phyloP scores from a whole-genome alignment of 176 grass and related monocot species.

The Metroxylon sagu region DNA sequence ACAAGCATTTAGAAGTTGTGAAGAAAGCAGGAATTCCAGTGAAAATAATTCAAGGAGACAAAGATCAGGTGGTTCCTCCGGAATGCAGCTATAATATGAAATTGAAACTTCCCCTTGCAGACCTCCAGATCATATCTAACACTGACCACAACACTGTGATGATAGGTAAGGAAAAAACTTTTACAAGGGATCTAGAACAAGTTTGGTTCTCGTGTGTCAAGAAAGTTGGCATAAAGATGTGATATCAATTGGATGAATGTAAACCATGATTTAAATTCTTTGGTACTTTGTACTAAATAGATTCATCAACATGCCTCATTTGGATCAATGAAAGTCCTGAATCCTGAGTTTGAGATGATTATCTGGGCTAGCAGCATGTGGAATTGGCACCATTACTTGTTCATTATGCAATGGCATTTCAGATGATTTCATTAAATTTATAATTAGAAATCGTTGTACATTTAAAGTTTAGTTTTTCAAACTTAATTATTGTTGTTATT shows the following conservation, averaged over 20 bases:
- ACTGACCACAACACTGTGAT: slow-evolving; percentile 50
- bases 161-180: slow-evolving; percentile 32
- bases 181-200: slow-evolving; percentile 32
- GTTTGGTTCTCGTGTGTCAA: slow-evolving; percentile 34
- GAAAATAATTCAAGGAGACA: slow-evolving; percentile 49
- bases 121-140: slow-evolving; percentile 27
- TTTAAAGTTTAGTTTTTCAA: no score
- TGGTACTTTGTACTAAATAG: no score
- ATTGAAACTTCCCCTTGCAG: slow-evolving; percentile 32
- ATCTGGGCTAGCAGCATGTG: no score
- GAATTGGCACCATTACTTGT: no score
- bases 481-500: no score
- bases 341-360: no score
- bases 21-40: slow-evolving; percentile 39
- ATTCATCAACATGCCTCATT: no score
- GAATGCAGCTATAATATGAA: slow-evolving; percentile 55
- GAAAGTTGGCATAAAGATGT: background rate
- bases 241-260: background rate
- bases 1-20: slow-evolving; percentile 42
- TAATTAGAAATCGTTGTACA: no score
- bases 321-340: no score
- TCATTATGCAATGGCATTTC: no score
- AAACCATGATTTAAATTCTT: no score
- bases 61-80: slow-evolving; percentile 49
- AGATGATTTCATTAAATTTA: no score